Conservation (phyloP, 768 basidiomycete genomes). For the Mycena crocata region DNA sequence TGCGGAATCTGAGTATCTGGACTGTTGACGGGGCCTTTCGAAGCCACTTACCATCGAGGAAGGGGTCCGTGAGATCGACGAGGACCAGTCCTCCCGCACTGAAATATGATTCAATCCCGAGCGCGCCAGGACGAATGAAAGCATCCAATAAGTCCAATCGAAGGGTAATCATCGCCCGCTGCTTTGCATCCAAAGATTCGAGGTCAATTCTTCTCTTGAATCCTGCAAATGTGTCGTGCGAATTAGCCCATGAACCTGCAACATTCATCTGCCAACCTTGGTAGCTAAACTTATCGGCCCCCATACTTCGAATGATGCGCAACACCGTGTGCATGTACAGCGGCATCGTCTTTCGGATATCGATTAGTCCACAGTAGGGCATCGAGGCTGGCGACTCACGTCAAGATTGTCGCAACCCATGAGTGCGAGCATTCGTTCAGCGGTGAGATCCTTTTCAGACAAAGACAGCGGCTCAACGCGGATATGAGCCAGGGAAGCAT, state of each 20-base stretch:
- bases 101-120: constrained; percentile 46
- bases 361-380: not conserved
- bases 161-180: constrained; percentile 55
- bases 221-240: constrained; percentile 20
- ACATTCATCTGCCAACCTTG: constrained; percentile 24
- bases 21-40: not conserved
- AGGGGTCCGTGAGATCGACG: constrained; percentile 64
- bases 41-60: constrained; percentile 56
- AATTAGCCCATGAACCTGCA: constrained; percentile 39
- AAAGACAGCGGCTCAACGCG: constrained; percentile 55
- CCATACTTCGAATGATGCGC: constrained; percentile 22
- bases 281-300: constrained; percentile 2
- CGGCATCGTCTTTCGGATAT: constrained; percentile 26
- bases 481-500: constrained; percentile 38
- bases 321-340: constrained; percentile 33
- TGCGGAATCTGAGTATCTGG: too few relatives aligned
- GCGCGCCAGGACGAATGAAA: constrained; percentile 48
- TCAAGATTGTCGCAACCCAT: constrained; percentile 52
- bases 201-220: constrained; percentile 52
- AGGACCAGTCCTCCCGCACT: constrained; percentile 58
- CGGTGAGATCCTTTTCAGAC: constrained; percentile 58
- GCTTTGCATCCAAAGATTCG: constrained; percentile 53
- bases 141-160: constrained; percentile 58
- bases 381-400: constrained; percentile 3
- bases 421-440: constrained; percentile 61